Percentiles rank a stretch among this genome's conserved stretches.
These are phyloP conservation scores for Penstemon newberryi DNA, from an alignment of 257 asterid genomes.

Conservation along the genomic window DNA sequence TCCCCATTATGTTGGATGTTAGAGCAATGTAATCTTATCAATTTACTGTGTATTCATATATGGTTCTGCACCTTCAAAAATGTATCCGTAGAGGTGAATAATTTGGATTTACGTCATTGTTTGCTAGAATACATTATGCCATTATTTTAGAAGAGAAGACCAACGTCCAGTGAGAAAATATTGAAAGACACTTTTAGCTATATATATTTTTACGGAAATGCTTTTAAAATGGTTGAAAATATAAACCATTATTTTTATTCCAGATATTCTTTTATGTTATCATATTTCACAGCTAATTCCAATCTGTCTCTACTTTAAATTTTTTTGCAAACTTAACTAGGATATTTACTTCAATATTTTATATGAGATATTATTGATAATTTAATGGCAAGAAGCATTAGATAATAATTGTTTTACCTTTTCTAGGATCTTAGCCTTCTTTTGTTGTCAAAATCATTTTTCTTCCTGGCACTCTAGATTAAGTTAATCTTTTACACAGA, in stretches of 20 bases:
- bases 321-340: background rate
- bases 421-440: background rate
- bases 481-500: no score
- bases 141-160: no score
- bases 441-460: background rate
- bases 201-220: background rate
- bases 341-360: background rate
- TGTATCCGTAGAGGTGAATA: background rate
- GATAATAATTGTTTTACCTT: no score
- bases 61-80: background rate
- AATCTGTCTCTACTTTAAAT: background rate
- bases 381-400: background rate
- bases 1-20: background rate
- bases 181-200: background rate
- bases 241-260: background rate
- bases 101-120: background rate
- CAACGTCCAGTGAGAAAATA: no score
- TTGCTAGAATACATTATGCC: background rate
- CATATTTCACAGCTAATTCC: slow-evolving; percentile 26
- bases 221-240: background rate
- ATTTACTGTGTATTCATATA: background rate
- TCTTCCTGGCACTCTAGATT: background rate
- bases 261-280: background rate
- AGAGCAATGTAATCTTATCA: background rate
- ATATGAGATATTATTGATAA: background rate